phyloP scores from a whole-genome alignment of 192 early-diverging fungal species.

The Geranomyces variabilis region DNA sequence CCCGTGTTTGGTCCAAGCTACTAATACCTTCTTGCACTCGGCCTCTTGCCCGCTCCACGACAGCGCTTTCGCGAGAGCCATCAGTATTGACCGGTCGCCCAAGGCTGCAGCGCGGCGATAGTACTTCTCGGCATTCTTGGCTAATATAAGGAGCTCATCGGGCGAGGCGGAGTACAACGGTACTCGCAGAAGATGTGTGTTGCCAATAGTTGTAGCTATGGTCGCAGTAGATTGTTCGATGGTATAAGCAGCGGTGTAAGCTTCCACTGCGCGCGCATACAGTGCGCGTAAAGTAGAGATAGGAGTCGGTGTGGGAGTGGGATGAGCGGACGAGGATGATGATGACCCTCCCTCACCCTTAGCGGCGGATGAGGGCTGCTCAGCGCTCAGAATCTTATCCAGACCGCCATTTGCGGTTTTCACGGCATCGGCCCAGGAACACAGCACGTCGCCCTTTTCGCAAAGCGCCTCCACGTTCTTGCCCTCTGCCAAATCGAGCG shows the following conservation, averaged over 20 bases:
- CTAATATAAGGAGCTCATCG: not conserved
- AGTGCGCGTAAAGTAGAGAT: slow-evolving; percentile 26
- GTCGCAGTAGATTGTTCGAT: slow-evolving; percentile 23
- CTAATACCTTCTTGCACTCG: slow-evolving; percentile 27
- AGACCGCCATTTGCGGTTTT: slow-evolving; percentile 27
- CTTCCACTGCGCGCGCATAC: slow-evolving; percentile 22
- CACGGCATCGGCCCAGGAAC: slow-evolving; percentile 37
- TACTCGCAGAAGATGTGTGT: slow-evolving; percentile 39
- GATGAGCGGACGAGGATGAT: slow-evolving; percentile 1
- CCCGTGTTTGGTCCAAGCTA: slow-evolving; percentile 18
- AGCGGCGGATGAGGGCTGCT: not conserved
- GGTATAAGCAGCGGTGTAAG: slow-evolving; percentile 33
- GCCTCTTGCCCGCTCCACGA: slow-evolving; percentile 24
- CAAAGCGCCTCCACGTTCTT: slow-evolving; percentile 45
- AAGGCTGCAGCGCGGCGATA: slow-evolving; percentile 22
- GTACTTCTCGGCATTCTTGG: slow-evolving; percentile 22
- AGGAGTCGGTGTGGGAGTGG: not conserved
- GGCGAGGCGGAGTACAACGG: slow-evolving; percentile 26
- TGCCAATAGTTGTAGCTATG: slow-evolving; percentile 25
- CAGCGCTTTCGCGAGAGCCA: slow-evolving; percentile 20
- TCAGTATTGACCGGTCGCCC: slow-evolving; percentile 4
- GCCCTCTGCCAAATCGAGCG: slow-evolving; percentile 19
- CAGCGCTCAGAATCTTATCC: slow-evolving; percentile 13
- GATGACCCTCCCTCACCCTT: slow-evolving; percentile 11
- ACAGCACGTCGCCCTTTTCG: slow-evolving; percentile 45